These are phyloP conservation scores for Xanthoconium stramineum DNA, from an alignment of 768 basidiomycete genomes.

Conservation along the genomic window DNA sequence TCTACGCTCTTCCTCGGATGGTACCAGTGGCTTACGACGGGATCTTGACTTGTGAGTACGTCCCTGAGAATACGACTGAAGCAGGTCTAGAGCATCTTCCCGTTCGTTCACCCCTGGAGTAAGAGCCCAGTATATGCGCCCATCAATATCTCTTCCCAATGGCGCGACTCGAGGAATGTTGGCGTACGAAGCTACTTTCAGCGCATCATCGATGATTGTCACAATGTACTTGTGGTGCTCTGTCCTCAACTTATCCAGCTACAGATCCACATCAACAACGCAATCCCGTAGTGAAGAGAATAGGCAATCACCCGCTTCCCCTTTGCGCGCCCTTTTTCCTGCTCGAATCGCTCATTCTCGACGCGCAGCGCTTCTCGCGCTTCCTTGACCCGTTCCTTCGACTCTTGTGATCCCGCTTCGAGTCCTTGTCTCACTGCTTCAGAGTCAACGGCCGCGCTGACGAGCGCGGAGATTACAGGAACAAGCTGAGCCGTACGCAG, in stretches of 20 bases:
- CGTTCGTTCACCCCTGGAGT: conserved; percentile 58
- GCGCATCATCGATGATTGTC: conserved; percentile 49
- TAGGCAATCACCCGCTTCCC: conserved; percentile 20
- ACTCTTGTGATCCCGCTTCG: conserved; percentile 53
- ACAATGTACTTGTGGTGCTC: conserved; percentile 49
- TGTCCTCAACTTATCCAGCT: conserved; percentile 44
- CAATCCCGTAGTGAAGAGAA: not conserved
- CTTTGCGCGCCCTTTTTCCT: conserved; percentile 52
- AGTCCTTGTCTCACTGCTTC: conserved; percentile 54
- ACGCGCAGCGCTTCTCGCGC: conserved; percentile 45
- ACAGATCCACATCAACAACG: conserved; percentile 5
- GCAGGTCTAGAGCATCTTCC: conserved; percentile 41
- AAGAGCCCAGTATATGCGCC: conserved; percentile 65
- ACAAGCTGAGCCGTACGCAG: conserved; percentile 58
- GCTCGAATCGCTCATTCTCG: conserved; percentile 31
- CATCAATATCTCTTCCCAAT: conserved; percentile 68
- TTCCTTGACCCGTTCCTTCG: conserved; percentile 50
- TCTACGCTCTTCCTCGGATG: conserved; percentile 48
- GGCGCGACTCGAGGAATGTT: conserved; percentile 53
- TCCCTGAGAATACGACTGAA: conserved; percentile 23
- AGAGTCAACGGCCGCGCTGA: conserved; percentile 48
- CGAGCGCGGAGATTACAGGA: conserved; percentile 60
- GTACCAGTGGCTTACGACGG: conserved; percentile 37
- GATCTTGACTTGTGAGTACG: conserved; percentile 34
- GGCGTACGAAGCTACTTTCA: conserved; percentile 45